Percentiles rank a stretch among this genome's conserved stretches.
Evolutionary conservation across 2,329 filamentous ascomycete species (phyloP).

Genomic region (Sporothrix luriei): DNA sequence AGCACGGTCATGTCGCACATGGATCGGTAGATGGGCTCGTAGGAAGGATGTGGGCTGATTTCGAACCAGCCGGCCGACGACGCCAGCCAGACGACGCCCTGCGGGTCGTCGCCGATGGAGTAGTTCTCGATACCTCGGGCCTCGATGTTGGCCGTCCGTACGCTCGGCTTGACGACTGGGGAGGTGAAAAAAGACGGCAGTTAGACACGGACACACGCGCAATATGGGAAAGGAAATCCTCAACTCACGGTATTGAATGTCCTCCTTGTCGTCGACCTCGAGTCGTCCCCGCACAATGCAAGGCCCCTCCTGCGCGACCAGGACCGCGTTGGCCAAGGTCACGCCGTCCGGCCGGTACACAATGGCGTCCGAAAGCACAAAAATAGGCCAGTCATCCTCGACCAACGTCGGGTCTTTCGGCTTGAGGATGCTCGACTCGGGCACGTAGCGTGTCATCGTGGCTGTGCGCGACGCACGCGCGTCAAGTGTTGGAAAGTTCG

Average conservation of each 20-base stretch:
- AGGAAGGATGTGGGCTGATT: constrained; percentile 61
- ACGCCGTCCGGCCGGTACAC: constrained; percentile 59
- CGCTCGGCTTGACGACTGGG: constrained; percentile 43
- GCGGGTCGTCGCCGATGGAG: constrained; percentile 58
- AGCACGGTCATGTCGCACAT: constrained; percentile 66
- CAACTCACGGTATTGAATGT: constrained; percentile 45
- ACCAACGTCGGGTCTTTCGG: constrained; percentile 40
- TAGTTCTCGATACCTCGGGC: constrained; percentile 58
- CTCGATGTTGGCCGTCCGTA: constrained; percentile 52
- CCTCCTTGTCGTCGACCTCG: constrained; percentile 52
- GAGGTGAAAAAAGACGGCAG: not conserved
- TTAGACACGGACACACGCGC: not conserved
- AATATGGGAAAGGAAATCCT: not conserved
- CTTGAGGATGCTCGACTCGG: constrained; percentile 42
- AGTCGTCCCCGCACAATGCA: constrained; percentile 64
- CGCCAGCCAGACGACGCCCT: constrained; percentile 66
- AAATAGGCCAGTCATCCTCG: constrained; percentile 61
- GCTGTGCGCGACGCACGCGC: not conserved
- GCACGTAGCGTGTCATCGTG: constrained; percentile 9
- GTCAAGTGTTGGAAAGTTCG: not conserved
- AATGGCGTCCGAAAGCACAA: constrained; percentile 62
- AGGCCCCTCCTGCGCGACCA: constrained; percentile 62
- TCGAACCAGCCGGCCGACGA: constrained; percentile 70
- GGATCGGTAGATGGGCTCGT: constrained; percentile 57
- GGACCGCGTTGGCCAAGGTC: constrained; percentile 62